Percentiles rank a stretch among this genome's conserved stretches.
These are phyloP conservation scores for Zygosaccharomyces kombuchaensis DNA, from an alignment of 805 yeast genomes.

Conservation along the genomic window DNA sequence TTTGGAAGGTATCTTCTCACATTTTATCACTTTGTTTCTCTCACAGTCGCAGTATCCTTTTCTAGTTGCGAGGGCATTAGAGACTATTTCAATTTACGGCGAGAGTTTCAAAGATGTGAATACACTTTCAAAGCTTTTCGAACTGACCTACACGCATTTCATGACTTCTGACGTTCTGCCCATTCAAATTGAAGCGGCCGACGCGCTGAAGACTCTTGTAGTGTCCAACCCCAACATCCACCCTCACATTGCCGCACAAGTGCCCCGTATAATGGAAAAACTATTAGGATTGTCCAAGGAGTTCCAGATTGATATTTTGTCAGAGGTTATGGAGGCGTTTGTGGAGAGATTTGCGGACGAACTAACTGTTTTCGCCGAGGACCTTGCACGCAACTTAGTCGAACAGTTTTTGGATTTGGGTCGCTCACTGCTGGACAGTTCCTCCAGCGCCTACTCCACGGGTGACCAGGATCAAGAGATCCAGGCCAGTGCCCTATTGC, in stretches of 20 bases:
- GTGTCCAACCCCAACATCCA: conserved; percentile 59
- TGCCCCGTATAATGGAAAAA: conserved; percentile 78
- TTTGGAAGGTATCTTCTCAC: conserved; percentile 62
- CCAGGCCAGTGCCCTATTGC: conserved; percentile 63
- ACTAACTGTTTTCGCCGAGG: conserved; percentile 80
- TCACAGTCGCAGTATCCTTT: conserved; percentile 51
- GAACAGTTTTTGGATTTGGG: conserved; percentile 58
- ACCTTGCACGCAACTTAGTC: conserved; percentile 54
- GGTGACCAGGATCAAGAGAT: conserved; percentile 58
- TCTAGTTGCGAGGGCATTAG: conserved; percentile 66
- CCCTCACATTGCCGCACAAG: conserved; percentile 62
- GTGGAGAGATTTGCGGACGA: conserved; percentile 85
- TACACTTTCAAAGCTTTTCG: conserved; percentile 39
- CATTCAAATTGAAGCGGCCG: conserved; percentile 79
- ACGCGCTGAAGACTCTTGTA: conserved; percentile 78
- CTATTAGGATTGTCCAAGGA: conserved; percentile 69
- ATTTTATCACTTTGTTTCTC: conserved; percentile 62
- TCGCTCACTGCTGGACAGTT: conserved; percentile 50
- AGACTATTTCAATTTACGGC: conserved; percentile 45
- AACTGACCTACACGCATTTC: conserved; percentile 40
- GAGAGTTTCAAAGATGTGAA: conserved; percentile 36
- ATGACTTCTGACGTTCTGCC: conserved; percentile 53
- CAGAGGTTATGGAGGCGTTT: conserved; percentile 92
- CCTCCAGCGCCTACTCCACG: conserved; percentile 29
- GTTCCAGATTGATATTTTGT: conserved; percentile 79